phyloP scores from a whole-genome alignment of 495 filamentous ascomycete species.

The Hyaloscypha finlandica region DNA sequence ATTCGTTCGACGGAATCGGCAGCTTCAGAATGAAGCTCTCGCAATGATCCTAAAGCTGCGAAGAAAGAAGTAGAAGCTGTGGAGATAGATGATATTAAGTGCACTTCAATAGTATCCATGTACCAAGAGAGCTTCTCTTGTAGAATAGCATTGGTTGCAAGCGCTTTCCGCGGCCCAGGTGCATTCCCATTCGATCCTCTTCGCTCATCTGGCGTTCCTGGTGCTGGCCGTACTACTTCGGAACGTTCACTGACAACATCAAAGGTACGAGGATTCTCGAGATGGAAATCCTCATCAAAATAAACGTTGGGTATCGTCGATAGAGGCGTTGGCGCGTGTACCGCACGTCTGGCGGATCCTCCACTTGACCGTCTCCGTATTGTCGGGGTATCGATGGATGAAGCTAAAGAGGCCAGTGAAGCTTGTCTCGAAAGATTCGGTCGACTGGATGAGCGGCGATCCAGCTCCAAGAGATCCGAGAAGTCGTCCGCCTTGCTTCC shows the following conservation, averaged over 20 bases:
- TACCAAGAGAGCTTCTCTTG: slow-evolving; percentile 99
- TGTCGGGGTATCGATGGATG: slow-evolving; percentile 50
- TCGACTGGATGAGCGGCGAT: slow-evolving; percentile 45
- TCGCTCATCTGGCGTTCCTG: slow-evolving; percentile 56
- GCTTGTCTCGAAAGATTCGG: slow-evolving; percentile 43
- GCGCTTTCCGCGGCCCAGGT: slow-evolving; percentile 72
- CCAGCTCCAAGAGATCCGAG: slow-evolving; percentile 47
- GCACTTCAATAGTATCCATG: slow-evolving; percentile 98
- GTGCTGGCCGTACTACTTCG: slow-evolving; percentile 76
- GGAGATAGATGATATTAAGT: slow-evolving; percentile 94
- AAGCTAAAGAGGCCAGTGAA: slow-evolving; percentile 46
- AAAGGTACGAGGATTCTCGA: slow-evolving; percentile 96
- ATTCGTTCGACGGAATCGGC: slow-evolving; percentile 90
- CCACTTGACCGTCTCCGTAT: slow-evolving; percentile 53
- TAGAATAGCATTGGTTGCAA: slow-evolving; percentile 97
- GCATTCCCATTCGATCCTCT: slow-evolving; percentile 62
- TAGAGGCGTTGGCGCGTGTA: slow-evolving; percentile 75
- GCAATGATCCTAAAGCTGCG: slow-evolving; percentile 85
- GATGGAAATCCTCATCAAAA: slow-evolving; percentile 91
- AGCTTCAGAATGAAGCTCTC: slow-evolving; percentile 89
- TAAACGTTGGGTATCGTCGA: slow-evolving; percentile 92
- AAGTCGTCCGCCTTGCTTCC: slow-evolving; percentile 51
- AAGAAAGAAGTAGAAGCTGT: slow-evolving; percentile 96
- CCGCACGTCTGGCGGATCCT: slow-evolving; percentile 48
- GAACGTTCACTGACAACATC: slow-evolving; percentile 96